These are phyloP conservation scores for Nannizziopsis arthrosporioides DNA, from an alignment of 2,329 filamentous ascomycete species.

Conservation along the genomic window DNA sequence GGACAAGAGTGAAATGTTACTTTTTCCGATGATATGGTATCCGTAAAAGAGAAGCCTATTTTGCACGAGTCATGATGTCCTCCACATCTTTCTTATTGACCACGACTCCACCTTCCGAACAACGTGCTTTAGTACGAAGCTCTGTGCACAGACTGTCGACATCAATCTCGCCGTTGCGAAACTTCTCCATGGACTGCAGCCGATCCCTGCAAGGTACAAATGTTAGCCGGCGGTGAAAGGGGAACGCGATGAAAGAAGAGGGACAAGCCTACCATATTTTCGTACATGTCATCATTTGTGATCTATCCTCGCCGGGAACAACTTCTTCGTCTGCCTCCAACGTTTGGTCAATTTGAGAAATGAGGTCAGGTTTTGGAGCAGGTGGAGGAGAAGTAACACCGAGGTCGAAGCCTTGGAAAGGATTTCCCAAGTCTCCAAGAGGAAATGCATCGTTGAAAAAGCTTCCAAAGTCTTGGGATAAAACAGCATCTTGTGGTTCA, in stretches of 20 bases:
- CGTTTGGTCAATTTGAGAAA: slow-evolving; percentile 61
- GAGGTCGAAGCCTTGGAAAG: slow-evolving; percentile 53
- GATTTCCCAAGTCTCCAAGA: slow-evolving; percentile 61
- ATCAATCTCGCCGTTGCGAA: slow-evolving; percentile 83
- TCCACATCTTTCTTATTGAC: slow-evolving; percentile 85
- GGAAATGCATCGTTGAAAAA: slow-evolving; percentile 70
- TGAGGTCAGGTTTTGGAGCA: slow-evolving; percentile 53
- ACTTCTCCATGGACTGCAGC: slow-evolving; percentile 72
- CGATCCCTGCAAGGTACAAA: slow-evolving; percentile 57
- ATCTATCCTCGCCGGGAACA: slow-evolving; percentile 48
- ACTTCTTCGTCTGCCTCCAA: slow-evolving; percentile 60
- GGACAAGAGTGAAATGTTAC: neutral
- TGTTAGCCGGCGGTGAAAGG: neutral
- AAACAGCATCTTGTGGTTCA: slow-evolving; percentile 72
- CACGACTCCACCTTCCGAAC: slow-evolving; percentile 76
- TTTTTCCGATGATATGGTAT: no score
- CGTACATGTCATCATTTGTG: slow-evolving; percentile 66
- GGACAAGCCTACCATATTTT: slow-evolving; percentile 69
- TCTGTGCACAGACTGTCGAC: slow-evolving; percentile 87
- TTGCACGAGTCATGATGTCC: slow-evolving; percentile 48
- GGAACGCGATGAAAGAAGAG: neutral
- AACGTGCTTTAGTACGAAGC: slow-evolving; percentile 89
- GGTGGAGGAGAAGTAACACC: slow-evolving; percentile 23
- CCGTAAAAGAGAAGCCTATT: slow-evolving; percentile 8
- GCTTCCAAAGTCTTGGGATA: slow-evolving; percentile 60